A percentile compares a stretch with the other conserved stretches of the same genome.
phyloP scores from a whole-genome alignment of 345 rosid species.

The Mercurialis annua region DNA sequence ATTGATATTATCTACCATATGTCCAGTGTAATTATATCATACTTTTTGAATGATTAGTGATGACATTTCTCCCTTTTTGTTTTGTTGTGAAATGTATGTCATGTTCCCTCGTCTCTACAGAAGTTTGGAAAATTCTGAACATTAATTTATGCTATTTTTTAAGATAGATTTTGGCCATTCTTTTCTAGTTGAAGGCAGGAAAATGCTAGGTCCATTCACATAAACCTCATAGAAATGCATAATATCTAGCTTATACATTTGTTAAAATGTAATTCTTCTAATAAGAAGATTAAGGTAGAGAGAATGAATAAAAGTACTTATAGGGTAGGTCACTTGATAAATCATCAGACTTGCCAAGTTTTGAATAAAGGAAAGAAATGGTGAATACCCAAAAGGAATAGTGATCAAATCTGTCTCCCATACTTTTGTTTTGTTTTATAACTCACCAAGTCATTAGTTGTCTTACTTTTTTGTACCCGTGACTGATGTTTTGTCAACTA shows the following conservation, averaged over 20 bases:
- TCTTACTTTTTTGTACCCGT: background rate
- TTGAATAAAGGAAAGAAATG: background rate
- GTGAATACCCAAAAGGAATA: background rate
- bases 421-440: background rate
- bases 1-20: background rate
- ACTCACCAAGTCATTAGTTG: background rate
- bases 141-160: background rate
- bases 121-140: background rate
- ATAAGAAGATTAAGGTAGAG: background rate
- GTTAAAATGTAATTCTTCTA: background rate
- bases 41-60: background rate
- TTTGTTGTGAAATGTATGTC: background rate
- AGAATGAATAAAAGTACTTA: background rate
- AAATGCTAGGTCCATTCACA: background rate
- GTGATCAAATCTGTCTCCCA: background rate
- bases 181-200: background rate
- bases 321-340: background rate
- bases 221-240: background rate
- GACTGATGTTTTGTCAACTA: constrained; percentile 8
- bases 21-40: background rate
- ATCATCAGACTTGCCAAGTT: background rate
- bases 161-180: background rate
- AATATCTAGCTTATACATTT: background rate
- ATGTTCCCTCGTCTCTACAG: background rate
- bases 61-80: background rate